phyloP scores from a whole-genome alignment of 2,329 filamentous ascomycete species.

The Neocatenulostroma microsporum region DNA sequence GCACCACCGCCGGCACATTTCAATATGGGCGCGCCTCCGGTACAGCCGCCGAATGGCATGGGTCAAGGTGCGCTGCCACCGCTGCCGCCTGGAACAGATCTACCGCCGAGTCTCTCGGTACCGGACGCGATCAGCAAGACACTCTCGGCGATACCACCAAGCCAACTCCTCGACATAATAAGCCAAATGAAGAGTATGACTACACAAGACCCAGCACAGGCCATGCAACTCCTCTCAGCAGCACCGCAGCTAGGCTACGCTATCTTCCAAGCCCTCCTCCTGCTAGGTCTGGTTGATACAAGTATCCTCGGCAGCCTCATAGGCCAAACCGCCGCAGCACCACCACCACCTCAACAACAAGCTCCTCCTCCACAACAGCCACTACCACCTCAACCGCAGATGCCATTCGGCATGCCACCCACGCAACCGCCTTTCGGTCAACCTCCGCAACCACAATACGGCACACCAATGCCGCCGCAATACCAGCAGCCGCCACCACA shows the following conservation, averaged over 20 bases:
- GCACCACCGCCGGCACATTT: constrained; percentile 36
- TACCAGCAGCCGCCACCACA: constrained; percentile 28
- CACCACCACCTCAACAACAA: no score
- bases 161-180: constrained; percentile 87
- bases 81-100: constrained; percentile 74
- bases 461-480: constrained; percentile 10
- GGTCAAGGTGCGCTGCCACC: constrained; percentile 59
- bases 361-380: constrained; percentile 15
- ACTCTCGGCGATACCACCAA: constrained; percentile 73
- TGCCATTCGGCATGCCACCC: no score
- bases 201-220: constrained; percentile 70
- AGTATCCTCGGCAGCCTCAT: constrained; percentile 74
- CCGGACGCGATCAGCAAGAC: constrained; percentile 90
- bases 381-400: no score
- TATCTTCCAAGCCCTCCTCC: constrained; percentile 85
- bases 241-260: constrained; percentile 91
- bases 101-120: constrained; percentile 73
- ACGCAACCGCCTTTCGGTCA: constrained; percentile 31
- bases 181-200: constrained; percentile 89
- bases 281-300: constrained; percentile 87
- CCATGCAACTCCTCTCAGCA: constrained; percentile 76
- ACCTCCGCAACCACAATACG: constrained; percentile 25
- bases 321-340: constrained; percentile 41
- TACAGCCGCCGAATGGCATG: constrained; percentile 12
- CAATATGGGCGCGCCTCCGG: constrained; percentile 31